Conservation (phyloP, 257 asterid species). For the Paulownia fortunei region DNA sequence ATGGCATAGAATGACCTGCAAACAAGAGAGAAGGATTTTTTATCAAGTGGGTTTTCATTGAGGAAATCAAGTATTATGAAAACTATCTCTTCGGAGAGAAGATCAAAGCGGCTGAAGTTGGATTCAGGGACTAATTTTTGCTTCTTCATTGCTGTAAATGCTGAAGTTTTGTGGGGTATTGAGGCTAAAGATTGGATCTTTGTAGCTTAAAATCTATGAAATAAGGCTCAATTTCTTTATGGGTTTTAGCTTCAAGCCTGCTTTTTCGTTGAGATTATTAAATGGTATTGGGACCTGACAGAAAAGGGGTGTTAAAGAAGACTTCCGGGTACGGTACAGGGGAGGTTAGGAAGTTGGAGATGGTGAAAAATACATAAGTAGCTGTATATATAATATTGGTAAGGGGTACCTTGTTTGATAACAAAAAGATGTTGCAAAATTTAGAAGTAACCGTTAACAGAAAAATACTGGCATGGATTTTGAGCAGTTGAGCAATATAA, state of each 20-base stretch:
- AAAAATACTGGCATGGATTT: constrained; percentile 40
- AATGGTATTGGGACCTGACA: not conserved
- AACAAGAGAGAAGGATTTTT: constrained; percentile 80
- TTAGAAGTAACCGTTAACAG: constrained; percentile 56
- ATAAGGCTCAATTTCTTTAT: not conserved
- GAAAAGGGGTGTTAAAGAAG: not conserved
- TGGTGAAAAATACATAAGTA: not conserved
- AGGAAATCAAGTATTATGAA: constrained; percentile 71
- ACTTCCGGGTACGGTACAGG: not conserved
- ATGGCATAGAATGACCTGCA: constrained; percentile 63
- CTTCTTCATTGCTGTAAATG: constrained; percentile 65
- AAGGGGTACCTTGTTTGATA: constrained; percentile 14
- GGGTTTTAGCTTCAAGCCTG: constrained; percentile 21
- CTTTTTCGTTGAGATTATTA: constrained; percentile 4
- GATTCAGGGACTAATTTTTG: constrained; percentile 41
- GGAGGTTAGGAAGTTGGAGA: constrained; percentile 16
- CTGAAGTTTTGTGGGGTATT: constrained; percentile 10
- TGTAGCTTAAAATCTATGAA: not conserved
- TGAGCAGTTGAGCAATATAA: constrained; percentile 37
- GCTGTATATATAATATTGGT: not conserved
- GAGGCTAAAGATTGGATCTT: constrained; percentile 38
- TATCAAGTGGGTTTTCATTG: constrained; percentile 69
- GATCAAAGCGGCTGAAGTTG: constrained; percentile 61
- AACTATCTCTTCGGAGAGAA: constrained; percentile 72
- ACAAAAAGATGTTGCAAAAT: constrained; percentile 23